Conservation (phyloP, 2,329 filamentous ascomycete genomes). For the Pseudogymnoascus sp. region DNA sequence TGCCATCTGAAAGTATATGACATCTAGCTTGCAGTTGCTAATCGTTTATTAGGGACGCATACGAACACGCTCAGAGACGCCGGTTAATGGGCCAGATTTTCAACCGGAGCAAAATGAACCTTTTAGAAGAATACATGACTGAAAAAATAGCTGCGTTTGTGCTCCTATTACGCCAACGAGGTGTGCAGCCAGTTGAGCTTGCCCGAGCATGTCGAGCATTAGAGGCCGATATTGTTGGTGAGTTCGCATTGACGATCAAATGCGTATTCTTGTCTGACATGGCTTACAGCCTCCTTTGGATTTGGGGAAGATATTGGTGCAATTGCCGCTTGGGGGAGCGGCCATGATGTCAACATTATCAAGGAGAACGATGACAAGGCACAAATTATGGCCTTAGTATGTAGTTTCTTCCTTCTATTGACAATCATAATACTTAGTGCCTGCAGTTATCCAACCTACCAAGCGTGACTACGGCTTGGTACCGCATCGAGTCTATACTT, state of each 20-base stretch:
- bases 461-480: slow-evolving; percentile 11
- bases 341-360: slow-evolving; percentile 22
- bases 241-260: background rate
- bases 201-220: slow-evolving; percentile 10
- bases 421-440: slow-evolving; percentile 17
- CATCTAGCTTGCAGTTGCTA: background rate
- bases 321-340: slow-evolving; percentile 21
- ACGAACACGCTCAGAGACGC: slow-evolving; percentile 26
- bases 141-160: slow-evolving; percentile 21
- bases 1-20: background rate
- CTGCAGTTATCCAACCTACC: slow-evolving; percentile 16
- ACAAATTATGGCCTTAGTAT: slow-evolving; percentile 26
- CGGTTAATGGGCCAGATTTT: slow-evolving; percentile 28
- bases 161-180: background rate
- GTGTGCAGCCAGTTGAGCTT: slow-evolving; percentile 2
- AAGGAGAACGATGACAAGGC: slow-evolving; percentile 28
- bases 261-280: background rate
- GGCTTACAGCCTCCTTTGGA: slow-evolving; percentile 24
- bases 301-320: slow-evolving; percentile 24
- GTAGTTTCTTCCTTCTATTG: slow-evolving; percentile 20
- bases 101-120: slow-evolving; percentile 24
- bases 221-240: slow-evolving; percentile 12
- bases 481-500: slow-evolving; percentile 19
- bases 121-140: slow-evolving; percentile 23
- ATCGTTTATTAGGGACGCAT: slow-evolving; percentile 18